Evolutionary conservation across 768 basidiomycete species (phyloP).

Genomic region (Xerocomus potaroensis): DNA sequence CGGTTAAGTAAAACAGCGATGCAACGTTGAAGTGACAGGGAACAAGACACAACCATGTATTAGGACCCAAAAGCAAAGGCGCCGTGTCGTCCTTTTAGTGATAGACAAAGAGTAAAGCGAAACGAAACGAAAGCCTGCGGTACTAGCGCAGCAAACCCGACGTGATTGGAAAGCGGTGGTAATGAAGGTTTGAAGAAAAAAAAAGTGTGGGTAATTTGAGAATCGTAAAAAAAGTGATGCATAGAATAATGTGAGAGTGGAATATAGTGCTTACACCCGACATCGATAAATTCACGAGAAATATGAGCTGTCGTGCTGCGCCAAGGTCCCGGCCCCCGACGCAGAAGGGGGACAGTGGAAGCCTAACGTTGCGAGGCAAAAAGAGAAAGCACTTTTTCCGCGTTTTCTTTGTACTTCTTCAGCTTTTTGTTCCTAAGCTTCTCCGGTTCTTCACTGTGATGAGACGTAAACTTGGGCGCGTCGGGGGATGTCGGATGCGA

Average conservation of each 20-base stretch:
- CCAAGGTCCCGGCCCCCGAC: constrained; percentile 25
- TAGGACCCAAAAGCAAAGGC: constrained; percentile 24
- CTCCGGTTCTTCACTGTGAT: constrained; percentile 43
- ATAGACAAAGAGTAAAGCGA: constrained; percentile 3
- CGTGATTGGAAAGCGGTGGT: not conserved
- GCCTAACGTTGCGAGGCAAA: constrained; percentile 68
- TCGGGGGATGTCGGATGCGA: constrained; percentile 27
- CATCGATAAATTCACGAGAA: constrained; percentile 16
- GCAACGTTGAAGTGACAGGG: constrained; percentile 28
- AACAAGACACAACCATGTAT: constrained; percentile 22
- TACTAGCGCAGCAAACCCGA: constrained; percentile 23
- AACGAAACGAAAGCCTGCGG: too few relatives aligned
- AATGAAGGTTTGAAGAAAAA: constrained; percentile 7
- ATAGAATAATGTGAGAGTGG: constrained; percentile 26
- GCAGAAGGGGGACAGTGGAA: constrained; percentile 8
- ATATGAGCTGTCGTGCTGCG: constrained; percentile 9
- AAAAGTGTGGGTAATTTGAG: constrained; percentile 19
- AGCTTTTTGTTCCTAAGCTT: constrained; percentile 69
- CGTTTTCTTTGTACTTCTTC: constrained; percentile 84
- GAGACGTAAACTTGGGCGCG: constrained; percentile 28
- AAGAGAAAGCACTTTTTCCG: constrained; percentile 79
- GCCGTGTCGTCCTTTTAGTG: constrained; percentile 26
- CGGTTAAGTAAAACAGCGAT: constrained; percentile 28
- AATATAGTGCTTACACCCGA: constrained; percentile 22
- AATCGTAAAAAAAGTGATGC: constrained; percentile 18